Percentiles rank a stretch among this genome's conserved stretches.
Evolutionary conservation across 768 basidiomycete species (phyloP).

Genomic region (Strobilomyces confusus): DNA sequence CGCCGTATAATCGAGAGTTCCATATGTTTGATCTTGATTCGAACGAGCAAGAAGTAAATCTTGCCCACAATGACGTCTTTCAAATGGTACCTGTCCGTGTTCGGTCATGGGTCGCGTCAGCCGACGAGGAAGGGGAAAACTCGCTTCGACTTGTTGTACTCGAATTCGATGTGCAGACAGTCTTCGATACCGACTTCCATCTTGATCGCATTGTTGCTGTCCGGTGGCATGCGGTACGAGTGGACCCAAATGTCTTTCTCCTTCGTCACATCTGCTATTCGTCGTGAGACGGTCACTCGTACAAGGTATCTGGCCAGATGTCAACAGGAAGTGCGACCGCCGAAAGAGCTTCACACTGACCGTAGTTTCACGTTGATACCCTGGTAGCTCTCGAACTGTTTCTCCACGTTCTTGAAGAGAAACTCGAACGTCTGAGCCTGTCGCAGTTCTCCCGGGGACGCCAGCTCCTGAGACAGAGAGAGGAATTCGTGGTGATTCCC

Average conservation of each 20-base stretch:
- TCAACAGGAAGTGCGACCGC: conserved; percentile 3
- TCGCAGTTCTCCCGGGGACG: conserved; percentile 95
- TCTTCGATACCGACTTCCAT: conserved; percentile 99
- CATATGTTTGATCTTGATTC: conserved; percentile 99
- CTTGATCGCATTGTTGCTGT: conserved; percentile 96
- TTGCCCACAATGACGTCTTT: conserved; percentile 99
- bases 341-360: conserved; percentile 42
- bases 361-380: conserved; percentile 98
- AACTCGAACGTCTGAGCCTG: conserved; percentile 96
- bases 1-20: conserved; percentile 96
- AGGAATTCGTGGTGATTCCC: conserved; percentile 98
- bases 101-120: background rate
- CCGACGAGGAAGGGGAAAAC: conserved; percentile 25
- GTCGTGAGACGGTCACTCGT: conserved; percentile 82
- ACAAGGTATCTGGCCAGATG: conserved; percentile 71
- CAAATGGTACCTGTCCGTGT: conserved; percentile 76
- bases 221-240: conserved; percentile 97
- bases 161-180: conserved; percentile 97
- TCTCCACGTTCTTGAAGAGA: conserved; percentile 98
- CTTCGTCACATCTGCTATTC: conserved; percentile 91
- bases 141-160: conserved; percentile 99
- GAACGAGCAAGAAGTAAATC: conserved; percentile 97
- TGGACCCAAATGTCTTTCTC: conserved; percentile 98
- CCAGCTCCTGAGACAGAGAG: conserved; percentile 91
- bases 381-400: conserved; percentile 96